Evolutionary conservation across 257 asterid genomes (phyloP).

Genomic region (Asclepias syriaca): DNA sequence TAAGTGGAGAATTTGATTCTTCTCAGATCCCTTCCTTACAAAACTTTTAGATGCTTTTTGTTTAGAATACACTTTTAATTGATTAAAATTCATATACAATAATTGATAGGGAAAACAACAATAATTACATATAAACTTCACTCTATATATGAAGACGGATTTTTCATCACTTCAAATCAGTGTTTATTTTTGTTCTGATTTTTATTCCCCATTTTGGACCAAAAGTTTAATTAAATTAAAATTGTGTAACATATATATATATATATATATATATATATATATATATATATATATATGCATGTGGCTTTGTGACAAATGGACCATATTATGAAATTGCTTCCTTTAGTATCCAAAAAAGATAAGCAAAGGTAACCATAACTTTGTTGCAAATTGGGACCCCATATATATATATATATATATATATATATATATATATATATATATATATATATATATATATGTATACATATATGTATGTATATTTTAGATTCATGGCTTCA

Average conservation of each 20-base stretch:
- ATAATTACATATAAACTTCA: no score
- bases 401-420: not conserved
- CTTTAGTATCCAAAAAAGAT: not conserved
- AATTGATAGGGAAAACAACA: not conserved
- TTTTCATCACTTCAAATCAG: no score
- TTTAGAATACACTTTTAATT: not conserved
- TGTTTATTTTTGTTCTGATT: not conserved
- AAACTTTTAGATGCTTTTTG: not conserved
- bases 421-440: not conserved
- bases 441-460: no score
- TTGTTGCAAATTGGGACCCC: not conserved
- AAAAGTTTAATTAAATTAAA: no score
- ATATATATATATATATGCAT: no score
- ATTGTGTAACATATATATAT: no score
- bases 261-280: no score
- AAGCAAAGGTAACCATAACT: not conserved
- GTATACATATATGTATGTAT: no score
- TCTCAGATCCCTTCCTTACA: not conserved
- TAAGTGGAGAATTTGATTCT: slow-evolving; percentile 5
- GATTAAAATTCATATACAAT: not conserved
- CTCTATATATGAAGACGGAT: no score
- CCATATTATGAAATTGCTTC: no score
- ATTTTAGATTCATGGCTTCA: not conserved
- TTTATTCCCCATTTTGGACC: not conserved
- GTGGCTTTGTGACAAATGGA: no score